Percentiles rank a stretch among this genome's conserved stretches.
Evolutionary conservation across 257 asterid species (phyloP).

Genomic region (Plectranthus barbatus): DNA sequence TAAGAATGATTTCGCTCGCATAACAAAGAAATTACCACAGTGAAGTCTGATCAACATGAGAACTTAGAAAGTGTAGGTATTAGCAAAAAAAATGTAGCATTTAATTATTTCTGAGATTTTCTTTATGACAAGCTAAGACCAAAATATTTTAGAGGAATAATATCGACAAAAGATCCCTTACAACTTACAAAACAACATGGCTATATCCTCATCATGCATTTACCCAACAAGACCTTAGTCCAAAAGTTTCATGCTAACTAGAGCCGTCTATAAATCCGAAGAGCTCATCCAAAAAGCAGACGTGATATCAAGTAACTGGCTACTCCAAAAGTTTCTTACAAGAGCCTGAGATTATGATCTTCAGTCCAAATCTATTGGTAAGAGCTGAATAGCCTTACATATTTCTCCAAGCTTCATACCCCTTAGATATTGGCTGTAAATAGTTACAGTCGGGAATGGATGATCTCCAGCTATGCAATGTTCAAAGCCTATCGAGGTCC

Average conservation of each 20-base stretch:
- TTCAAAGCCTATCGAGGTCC: background rate
- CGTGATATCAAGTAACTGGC: background rate
- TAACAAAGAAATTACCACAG: background rate
- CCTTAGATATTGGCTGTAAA: background rate
- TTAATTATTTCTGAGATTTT: background rate
- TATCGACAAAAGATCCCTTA: background rate
- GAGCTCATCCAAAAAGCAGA: slow-evolving; percentile 2
- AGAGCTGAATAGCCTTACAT: background rate
- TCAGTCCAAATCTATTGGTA: background rate
- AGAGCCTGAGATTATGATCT: background rate
- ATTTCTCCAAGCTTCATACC: background rate
- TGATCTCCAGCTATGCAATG: background rate
- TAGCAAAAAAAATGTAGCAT: background rate
- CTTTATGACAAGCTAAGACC: background rate
- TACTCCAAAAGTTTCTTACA: background rate
- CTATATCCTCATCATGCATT: background rate
- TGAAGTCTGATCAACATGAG: background rate
- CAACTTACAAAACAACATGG: background rate
- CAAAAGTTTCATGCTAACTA: background rate
- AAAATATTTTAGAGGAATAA: background rate
- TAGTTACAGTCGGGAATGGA: background rate
- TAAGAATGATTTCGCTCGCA: background rate
- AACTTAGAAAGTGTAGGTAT: background rate
- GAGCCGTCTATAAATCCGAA: background rate
- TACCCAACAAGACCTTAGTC: background rate